These are phyloP conservation scores for Eruca vesicaria DNA, from an alignment of 441 rosid genomes.

Conservation along the genomic window DNA sequence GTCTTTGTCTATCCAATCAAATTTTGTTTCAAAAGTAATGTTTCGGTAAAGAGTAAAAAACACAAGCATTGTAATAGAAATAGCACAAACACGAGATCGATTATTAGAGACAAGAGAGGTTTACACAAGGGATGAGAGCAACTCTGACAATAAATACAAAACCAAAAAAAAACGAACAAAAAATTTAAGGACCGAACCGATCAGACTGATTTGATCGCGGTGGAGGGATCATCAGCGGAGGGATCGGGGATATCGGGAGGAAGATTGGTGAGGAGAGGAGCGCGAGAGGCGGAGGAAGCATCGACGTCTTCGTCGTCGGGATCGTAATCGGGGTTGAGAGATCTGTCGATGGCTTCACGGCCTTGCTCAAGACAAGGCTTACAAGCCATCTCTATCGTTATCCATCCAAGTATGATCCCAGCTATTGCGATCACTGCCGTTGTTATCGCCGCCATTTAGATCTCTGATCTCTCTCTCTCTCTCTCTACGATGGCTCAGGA, in stretches of 20 bases:
- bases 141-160: background rate
- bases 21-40: too few relatives aligned
- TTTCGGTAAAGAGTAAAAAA: background rate
- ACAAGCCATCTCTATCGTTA: conserved; percentile 39
- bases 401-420: conserved; percentile 35
- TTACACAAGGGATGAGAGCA: conserved; percentile 3
- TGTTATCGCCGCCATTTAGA: conserved; percentile 38
- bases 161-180: background rate
- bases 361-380: conserved; percentile 38
- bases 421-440: conserved; percentile 38
- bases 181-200: background rate
- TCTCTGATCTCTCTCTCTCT: conserved; percentile 15
- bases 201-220: conserved; percentile 32
- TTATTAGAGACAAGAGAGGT: background rate
- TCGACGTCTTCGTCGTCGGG: conserved; percentile 32
- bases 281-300: conserved; percentile 8
- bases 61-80: background rate
- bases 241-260: conserved; percentile 9
- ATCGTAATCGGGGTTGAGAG: conserved; percentile 41
- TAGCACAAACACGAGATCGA: background rate
- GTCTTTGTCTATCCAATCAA: background rate
- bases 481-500: background rate
- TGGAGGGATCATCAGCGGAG: conserved; percentile 1
- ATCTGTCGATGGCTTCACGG: conserved; percentile 42
- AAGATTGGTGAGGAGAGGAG: conserved; percentile 27